Evolutionary conservation across 2,329 filamentous ascomycete genomes (phyloP).

Genomic region (Aureobasidium pullulans): DNA sequence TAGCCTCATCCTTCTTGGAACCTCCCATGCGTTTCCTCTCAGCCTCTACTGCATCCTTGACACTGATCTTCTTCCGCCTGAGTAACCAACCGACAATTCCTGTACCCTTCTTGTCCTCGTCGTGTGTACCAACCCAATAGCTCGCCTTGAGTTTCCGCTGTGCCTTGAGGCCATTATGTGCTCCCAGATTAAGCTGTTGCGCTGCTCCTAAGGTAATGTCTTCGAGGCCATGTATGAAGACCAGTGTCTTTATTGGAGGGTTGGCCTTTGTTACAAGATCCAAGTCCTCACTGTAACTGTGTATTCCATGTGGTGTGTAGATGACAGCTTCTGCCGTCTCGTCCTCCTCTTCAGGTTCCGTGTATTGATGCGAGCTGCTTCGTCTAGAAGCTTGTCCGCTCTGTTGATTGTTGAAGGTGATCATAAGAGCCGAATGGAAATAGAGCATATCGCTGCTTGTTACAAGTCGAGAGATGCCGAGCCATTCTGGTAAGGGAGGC

Average conservation of each 20-base stretch:
- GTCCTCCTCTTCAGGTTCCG: slow-evolving; percentile 21
- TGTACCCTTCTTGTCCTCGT: slow-evolving; percentile 54
- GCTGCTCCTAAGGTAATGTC: slow-evolving; percentile 45
- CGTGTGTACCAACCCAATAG: slow-evolving; percentile 61
- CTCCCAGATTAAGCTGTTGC: slow-evolving; percentile 58
- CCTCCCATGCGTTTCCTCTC: slow-evolving; percentile 39
- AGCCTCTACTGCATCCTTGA: slow-evolving; percentile 42
- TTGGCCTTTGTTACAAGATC: slow-evolving; percentile 35
- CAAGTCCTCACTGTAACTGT: slow-evolving; percentile 36
- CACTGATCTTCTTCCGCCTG: slow-evolving; percentile 33
- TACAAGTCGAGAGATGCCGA: slow-evolving; percentile 53
- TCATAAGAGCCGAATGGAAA: slow-evolving; percentile 55
- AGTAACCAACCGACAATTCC: slow-evolving; percentile 50
- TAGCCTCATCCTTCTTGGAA: slow-evolving; percentile 27
- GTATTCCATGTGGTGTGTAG: slow-evolving; percentile 59
- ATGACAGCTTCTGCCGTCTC: slow-evolving; percentile 48
- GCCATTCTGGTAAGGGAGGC: slow-evolving; percentile 49
- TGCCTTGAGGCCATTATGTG: slow-evolving; percentile 52
- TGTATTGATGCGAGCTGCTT: slow-evolving; percentile 21
- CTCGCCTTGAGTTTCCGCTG: slow-evolving; percentile 46
- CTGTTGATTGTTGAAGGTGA: slow-evolving; percentile 42
- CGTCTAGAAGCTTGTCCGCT: slow-evolving; percentile 19
- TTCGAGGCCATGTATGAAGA: slow-evolving; percentile 57
- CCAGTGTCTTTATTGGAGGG: slow-evolving; percentile 46
- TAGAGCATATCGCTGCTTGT: slow-evolving; percentile 49